Base-by-base conservation (phyloP, 257 asterid species). In the Nicotiana benthamiana region DNA sequence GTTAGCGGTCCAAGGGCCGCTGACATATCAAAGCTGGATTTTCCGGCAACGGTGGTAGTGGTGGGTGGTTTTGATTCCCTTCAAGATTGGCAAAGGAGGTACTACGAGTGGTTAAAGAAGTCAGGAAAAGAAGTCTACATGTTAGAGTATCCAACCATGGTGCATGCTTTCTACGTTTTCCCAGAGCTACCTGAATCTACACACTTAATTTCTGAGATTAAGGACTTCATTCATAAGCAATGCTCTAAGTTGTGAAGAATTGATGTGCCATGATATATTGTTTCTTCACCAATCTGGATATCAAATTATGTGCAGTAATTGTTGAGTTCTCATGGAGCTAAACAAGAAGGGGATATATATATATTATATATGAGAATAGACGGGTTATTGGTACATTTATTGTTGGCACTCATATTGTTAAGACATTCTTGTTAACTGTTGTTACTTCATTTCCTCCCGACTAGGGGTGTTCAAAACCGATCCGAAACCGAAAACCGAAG, bases 1-100 rank as follows among this genome's bases (percentile, higher is more conserved):
- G 97, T 93, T 0, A 86, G 91, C 85, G 97, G 97, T 4, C 95
- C 95, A 0, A 90, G 80, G 60, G 98, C 98, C 0, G 87, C 52
- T 1, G 93, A 92, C 75, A 88, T 93, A 54, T 88, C 96, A 8
- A 70, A 66, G 24, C 26, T 90, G 77, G 86, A 89, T 3, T 91
- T 93, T 28, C 98, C 98, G 60, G 84, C 97, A 2, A 87, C 90
- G 3, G 52, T 92, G 87, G 92, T 93, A 82, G 92, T 92, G 53
- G 85, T 82, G 51, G 96, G 89, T 5, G 98, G 96, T 3, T 91
- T 89, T 16, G 98, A 93, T 76, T 82, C 96, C 0, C 92, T 92
- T 75, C 86, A 89, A 65, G 98, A 92, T 77, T 85, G 98, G 94
- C 97, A 92, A 79, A 88, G 0, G 24, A 84, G 87, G 85, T 93